Conservation (phyloP, 129 eudicot genomes). For the Centrapalus pauciflorus region DNA sequence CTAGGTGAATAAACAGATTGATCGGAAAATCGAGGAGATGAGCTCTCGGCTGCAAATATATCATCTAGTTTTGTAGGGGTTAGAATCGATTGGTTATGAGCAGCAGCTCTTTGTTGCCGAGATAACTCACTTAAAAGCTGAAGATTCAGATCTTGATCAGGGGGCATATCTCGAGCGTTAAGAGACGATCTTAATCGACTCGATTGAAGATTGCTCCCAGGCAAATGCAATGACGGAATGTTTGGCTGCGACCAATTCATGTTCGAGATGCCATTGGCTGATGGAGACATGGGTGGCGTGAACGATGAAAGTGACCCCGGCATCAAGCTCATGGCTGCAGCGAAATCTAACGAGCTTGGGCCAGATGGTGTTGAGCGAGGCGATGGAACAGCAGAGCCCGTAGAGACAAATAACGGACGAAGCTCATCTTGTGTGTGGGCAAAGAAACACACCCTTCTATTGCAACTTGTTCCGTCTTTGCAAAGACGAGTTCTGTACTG, state of each 20-base stretch:
- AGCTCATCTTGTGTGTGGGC: slow-evolving; percentile 79
- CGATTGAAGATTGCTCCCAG: slow-evolving; percentile 67
- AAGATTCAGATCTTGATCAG: slow-evolving; percentile 41
- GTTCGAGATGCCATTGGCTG: slow-evolving; percentile 42
- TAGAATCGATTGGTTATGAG: slow-evolving; percentile 34
- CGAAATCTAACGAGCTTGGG: slow-evolving; percentile 55
- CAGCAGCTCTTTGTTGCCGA: slow-evolving; percentile 40
- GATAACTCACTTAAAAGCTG: slow-evolving; percentile 54
- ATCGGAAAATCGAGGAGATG: slow-evolving; percentile 58
- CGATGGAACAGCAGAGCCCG: slow-evolving; percentile 76
- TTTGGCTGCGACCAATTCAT: slow-evolving; percentile 57
- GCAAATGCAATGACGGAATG: slow-evolving; percentile 66
- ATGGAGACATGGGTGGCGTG: slow-evolving; percentile 79
- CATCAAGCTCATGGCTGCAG: slow-evolving; percentile 67
- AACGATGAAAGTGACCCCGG: slow-evolving; percentile 59
- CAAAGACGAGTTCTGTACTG: slow-evolving; percentile 75
- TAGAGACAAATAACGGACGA: slow-evolving; percentile 66
- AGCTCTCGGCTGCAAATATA: slow-evolving; percentile 51
- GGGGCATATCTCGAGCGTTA: slow-evolving; percentile 60
- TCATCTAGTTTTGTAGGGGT: slow-evolving; percentile 77
- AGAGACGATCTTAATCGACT: slow-evolving; percentile 78
- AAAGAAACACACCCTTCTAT: slow-evolving; percentile 74
- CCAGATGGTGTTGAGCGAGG: slow-evolving; percentile 53
- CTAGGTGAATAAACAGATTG: slow-evolving; percentile 65
- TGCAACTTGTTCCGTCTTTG: slow-evolving; percentile 64